Conservation (phyloP, 345 rosid genomes). For the Camelina laxa region DNA sequence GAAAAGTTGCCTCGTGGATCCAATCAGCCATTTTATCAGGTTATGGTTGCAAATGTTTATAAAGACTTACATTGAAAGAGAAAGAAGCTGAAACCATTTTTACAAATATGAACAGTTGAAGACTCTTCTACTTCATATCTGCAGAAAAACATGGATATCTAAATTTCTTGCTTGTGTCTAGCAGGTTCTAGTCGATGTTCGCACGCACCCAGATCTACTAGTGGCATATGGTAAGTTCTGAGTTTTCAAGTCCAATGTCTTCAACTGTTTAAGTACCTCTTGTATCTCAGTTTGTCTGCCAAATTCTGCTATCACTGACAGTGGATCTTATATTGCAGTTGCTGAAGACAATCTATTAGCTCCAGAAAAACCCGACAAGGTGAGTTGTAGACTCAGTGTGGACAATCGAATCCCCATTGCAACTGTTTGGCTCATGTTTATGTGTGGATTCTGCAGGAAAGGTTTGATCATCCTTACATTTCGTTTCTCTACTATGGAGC, state of each 20-base stretch:
- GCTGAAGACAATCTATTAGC: constrained; percentile 83
- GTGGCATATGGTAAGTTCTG: constrained; percentile 79
- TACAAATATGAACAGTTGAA: constrained; percentile 9
- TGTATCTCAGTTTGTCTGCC: constrained; percentile 3
- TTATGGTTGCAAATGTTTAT: constrained; percentile 24
- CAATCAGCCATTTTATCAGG: constrained; percentile 98
- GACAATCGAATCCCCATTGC: constrained; percentile 1
- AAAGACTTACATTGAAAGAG: not conserved
- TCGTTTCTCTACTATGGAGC: constrained; percentile 84
- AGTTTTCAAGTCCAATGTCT: not conserved
- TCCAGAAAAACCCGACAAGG: constrained; percentile 67
- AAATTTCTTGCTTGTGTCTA: constrained; percentile 25
- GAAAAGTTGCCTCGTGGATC: constrained; percentile 75
- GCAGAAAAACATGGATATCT: constrained; percentile 19
- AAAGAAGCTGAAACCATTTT: not conserved
- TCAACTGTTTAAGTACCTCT: not conserved
- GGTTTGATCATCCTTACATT: constrained; percentile 88
- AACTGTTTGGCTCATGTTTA: constrained; percentile 14
- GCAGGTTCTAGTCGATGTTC: constrained; percentile 84
- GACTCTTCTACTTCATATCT: not conserved
- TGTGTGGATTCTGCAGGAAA: constrained; percentile 57
- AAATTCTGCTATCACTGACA: constrained; percentile 5
- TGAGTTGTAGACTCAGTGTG: constrained; percentile 41
- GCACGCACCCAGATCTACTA: constrained; percentile 70
- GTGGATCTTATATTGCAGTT: constrained; percentile 57